phyloP scores from a whole-genome alignment of 192 early-diverging fungal genomes.

The Coemansia sp. region DNA sequence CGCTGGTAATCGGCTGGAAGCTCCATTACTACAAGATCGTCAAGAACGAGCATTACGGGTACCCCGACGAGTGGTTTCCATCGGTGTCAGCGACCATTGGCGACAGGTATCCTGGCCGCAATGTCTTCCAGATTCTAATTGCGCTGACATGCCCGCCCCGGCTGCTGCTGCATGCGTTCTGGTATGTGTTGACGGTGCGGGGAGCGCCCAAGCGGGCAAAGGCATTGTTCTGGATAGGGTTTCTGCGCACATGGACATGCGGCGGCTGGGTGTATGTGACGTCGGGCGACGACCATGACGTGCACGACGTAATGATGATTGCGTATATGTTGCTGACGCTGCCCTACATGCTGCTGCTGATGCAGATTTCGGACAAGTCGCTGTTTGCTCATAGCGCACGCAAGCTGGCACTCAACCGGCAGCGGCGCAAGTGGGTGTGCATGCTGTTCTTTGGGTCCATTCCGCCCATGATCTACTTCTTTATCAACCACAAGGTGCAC shows the following conservation, averaged over 20 bases:
- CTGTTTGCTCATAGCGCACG: conserved; percentile 37
- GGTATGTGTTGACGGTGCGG: conserved; percentile 45
- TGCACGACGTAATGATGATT: conserved; percentile 81
- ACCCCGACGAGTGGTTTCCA: conserved; percentile 78
- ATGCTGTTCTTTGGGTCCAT: conserved; percentile 68
- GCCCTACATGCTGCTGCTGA: conserved; percentile 67
- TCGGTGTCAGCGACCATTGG: conserved; percentile 79
- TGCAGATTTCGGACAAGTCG: conserved; percentile 53
- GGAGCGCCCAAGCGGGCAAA: conserved; percentile 33
- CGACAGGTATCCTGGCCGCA: conserved; percentile 73
- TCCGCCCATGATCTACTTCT: conserved; percentile 74
- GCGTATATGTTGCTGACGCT: conserved; percentile 72
- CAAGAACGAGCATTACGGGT: conserved; percentile 72
- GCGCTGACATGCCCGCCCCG: conserved; percentile 64
- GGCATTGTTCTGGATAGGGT: conserved; percentile 49
- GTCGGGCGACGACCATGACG: conserved; percentile 73
- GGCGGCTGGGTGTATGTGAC: conserved; percentile 85
- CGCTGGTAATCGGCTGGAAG: conserved; percentile 65
- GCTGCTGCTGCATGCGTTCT: conserved; percentile 49
- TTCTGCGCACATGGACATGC: conserved; percentile 70
- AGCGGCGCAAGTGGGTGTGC: conserved; percentile 53
- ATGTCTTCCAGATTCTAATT: conserved; percentile 75
- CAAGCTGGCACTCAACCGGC: conserved; percentile 44
- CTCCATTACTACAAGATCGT: conserved; percentile 82
- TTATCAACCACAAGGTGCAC: conserved; percentile 75